Percentiles rank a stretch among this genome's conserved stretches.
Conservation (phyloP, 2,329 filamentous ascomycete species). For the Pseudopyrenochaeta lycopersici region DNA sequence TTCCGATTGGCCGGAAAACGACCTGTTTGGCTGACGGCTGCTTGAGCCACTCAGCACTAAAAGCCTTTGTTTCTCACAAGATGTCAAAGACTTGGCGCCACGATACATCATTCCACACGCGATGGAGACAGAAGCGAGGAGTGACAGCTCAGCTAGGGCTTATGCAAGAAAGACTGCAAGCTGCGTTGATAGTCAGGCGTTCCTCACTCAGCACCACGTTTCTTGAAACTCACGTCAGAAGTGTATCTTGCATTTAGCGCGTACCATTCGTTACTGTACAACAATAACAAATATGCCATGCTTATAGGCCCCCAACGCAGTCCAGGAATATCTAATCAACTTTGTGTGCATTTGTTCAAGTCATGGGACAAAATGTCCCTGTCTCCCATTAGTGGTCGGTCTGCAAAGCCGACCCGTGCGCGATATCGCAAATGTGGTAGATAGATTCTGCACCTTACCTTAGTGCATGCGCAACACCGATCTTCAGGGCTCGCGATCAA, state of each 20-base stretch:
- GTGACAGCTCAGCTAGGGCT: background rate
- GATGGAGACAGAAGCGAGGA: constrained; percentile 4
- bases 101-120: constrained; percentile 1
- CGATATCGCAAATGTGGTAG: constrained; percentile 3
- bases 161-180: constrained; percentile 8
- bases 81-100: background rate
- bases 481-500: constrained; percentile 14
- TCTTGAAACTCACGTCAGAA: constrained; percentile 17
- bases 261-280: background rate
- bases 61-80: constrained; percentile 5
- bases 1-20: constrained; percentile 8
- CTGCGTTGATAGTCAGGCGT: background rate
- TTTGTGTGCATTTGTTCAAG: background rate
- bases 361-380: background rate
- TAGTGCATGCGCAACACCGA: constrained; percentile 19
- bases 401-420: background rate
- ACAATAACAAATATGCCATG: background rate
- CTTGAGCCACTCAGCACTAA: constrained; percentile 9
- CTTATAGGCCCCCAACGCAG: background rate
- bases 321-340: background rate
- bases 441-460: constrained; percentile 16
- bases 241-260: constrained; percentile 10
- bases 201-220: constrained; percentile 15
- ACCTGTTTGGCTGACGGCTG: constrained; percentile 8
- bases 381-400: background rate